Evolutionary conservation across 202 grass and related monocot genomes (phyloP).

Genomic region (Digitaria exilis): DNA sequence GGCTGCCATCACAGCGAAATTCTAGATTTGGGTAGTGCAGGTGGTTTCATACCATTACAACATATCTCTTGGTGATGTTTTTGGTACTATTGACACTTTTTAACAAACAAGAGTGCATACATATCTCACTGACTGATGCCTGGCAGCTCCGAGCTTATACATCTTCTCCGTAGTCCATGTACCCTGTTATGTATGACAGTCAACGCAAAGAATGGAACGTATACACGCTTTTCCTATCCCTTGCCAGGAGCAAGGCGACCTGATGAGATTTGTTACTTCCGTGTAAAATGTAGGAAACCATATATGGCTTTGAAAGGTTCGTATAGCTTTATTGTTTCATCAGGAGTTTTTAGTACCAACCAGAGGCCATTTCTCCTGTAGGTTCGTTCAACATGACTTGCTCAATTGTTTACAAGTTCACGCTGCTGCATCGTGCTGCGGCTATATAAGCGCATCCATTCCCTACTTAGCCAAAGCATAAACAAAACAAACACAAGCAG

Average conservation of each 20-base stretch:
- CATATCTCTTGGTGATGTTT: no score
- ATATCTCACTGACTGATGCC: no score
- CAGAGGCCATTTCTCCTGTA: not conserved
- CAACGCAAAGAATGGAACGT: not conserved
- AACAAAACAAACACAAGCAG: not conserved
- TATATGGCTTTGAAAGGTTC: not conserved
- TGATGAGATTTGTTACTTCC: not conserved
- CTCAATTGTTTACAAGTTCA: not conserved
- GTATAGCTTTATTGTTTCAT: not conserved
- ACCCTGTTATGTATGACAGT: no score
- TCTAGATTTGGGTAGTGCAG: no score
- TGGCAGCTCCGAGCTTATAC: no score
- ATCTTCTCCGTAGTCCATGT: no score
- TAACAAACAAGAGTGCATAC: no score
- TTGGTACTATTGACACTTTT: no score
- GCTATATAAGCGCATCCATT: not conserved
- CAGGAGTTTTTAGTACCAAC: no score
- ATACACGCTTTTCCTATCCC: not conserved
- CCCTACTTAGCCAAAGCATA: not conserved
- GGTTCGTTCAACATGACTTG: not conserved
- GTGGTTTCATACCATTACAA: no score
- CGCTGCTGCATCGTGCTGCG: not conserved
- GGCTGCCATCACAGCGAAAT: no score
- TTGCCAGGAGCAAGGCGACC: not conserved
- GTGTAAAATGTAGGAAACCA: not conserved